These are phyloP conservation scores for Pelargonium australe DNA, from an alignment of 441 rosid genomes.

Conservation along the genomic window DNA sequence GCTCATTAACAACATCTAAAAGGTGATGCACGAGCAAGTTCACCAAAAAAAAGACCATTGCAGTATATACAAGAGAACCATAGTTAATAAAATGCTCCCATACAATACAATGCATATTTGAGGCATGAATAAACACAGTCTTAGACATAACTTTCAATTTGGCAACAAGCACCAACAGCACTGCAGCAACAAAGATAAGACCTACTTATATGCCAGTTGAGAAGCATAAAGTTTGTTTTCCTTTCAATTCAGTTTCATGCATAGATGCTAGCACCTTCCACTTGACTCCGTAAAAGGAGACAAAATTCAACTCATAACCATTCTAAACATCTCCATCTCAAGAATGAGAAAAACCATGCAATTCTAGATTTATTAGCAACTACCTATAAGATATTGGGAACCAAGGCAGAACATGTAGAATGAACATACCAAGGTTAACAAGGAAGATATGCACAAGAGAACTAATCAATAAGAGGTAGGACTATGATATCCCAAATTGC, in stretches of 20 bases:
- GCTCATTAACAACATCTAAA: too few relatives aligned
- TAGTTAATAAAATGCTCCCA: too few relatives aligned
- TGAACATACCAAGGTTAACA: constrained; percentile 6
- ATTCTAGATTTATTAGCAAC: constrained; percentile 14
- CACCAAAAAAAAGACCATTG: too few relatives aligned
- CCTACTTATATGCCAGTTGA: not conserved
- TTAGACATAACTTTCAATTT: not conserved
- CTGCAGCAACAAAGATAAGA: too few relatives aligned
- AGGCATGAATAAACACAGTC: too few relatives aligned
- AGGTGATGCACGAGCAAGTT: not conserved
- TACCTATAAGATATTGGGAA: not conserved
- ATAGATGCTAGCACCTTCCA: constrained; percentile 8
- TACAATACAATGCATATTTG: too few relatives aligned
- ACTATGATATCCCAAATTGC: constrained; percentile 18
- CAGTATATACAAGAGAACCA: too few relatives aligned
- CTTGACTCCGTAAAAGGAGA: not conserved
- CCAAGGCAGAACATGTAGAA: not conserved
- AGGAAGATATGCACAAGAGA: not conserved
- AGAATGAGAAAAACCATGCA: not conserved
- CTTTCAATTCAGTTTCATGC: not conserved
- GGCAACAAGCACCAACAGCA: constrained; percentile 20
- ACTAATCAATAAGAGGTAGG: not conserved
- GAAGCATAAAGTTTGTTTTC: not conserved
- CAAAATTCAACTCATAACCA: constrained; percentile 5
- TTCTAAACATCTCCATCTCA: constrained; percentile 11